phyloP scores from a whole-genome alignment of 495 filamentous ascomycete genomes.

The Lepidopterella palustris region DNA sequence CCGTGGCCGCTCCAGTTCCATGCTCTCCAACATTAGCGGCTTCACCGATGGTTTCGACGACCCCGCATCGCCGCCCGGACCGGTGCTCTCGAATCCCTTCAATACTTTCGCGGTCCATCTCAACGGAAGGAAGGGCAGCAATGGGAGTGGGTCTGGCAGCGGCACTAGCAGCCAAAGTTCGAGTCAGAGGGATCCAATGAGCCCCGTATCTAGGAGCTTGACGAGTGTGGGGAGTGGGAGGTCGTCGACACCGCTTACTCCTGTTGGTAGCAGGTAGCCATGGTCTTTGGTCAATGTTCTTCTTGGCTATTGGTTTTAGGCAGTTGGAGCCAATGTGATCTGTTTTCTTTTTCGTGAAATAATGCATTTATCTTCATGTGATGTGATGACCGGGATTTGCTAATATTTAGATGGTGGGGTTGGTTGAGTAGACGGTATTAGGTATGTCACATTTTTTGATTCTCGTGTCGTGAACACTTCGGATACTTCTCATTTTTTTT shows the following conservation, averaged over 20 bases:
- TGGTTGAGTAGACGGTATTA: too few species aligned
- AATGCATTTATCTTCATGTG: neutral
- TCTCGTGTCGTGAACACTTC: too few species aligned
- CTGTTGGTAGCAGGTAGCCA: conserved; percentile 6
- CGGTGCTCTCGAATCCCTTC: conserved; percentile 9
- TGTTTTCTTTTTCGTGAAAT: neutral
- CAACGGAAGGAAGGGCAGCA: conserved; percentile 23
- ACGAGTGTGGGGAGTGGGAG: conserved; percentile 14
- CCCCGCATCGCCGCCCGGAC: conserved; percentile 6
- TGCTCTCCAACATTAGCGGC: conserved; percentile 60
- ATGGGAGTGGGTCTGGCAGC: conserved; percentile 24
- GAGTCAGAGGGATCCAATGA: conserved; percentile 28
- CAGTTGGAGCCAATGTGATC: conserved; percentile 11
- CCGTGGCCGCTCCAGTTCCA: conserved; percentile 57
- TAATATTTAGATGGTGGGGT: too few species aligned
- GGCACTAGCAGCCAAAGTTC: conserved; percentile 21
- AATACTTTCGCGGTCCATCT: neutral
- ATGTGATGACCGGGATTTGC: too few species aligned
- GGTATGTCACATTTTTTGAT: too few species aligned
- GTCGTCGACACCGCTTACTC: neutral
- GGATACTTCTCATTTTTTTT: too few species aligned
- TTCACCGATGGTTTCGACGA: conserved; percentile 51
- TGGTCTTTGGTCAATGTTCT: too few species aligned
- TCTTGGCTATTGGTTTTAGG: neutral
- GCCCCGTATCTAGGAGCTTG: conserved; percentile 19